Evolutionary conservation across 1,284 basidiomycete species (phyloP).

Genomic region (Papiliotrema nemorosa): DNA sequence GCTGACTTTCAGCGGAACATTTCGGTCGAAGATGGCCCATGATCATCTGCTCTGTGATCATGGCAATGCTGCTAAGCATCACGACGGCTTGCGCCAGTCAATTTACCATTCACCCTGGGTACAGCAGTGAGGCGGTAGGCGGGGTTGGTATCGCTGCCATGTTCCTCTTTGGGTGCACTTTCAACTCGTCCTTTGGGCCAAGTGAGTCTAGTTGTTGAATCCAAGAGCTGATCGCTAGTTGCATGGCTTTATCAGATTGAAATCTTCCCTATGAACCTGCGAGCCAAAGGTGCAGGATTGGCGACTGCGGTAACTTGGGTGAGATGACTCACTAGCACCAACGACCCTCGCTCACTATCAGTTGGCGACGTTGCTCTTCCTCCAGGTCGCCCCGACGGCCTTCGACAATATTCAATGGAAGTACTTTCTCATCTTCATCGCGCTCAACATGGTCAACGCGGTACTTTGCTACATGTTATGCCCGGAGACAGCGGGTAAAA

Average conservation of each 20-base stretch:
- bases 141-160: conserved; percentile 26
- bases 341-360: too few relatives aligned
- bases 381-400: conserved; percentile 59
- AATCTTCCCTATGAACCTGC: conserved; percentile 60
- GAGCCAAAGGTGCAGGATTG: conserved; percentile 55
- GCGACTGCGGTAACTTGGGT: conserved; percentile 14
- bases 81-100: too few relatives aligned
- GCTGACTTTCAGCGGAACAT: conserved; percentile 52
- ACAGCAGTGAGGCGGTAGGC: conserved; percentile 16
- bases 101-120: conserved; percentile 15
- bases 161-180: conserved; percentile 26
- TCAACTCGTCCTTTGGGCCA: conserved; percentile 29
- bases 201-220: too few relatives aligned
- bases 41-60: conserved; percentile 58
- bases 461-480: conserved; percentile 49
- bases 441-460: conserved; percentile 15
- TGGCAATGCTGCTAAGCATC: too few relatives aligned
- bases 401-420: conserved; percentile 50
- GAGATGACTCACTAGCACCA: too few relatives aligned
- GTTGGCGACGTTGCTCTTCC: conserved; percentile 56
- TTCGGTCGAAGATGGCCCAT: conserved; percentile 62
- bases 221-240: too few relatives aligned
- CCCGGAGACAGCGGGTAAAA: conserved; percentile 61
- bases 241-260: conserved; percentile 61
- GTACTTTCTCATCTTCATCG: conserved; percentile 38